Percentiles rank a stretch among this genome's conserved stretches.
These are phyloP conservation scores for Aureobasidium sp. DNA, from an alignment of 2,329 filamentous ascomycete genomes.

Conservation along the genomic window DNA sequence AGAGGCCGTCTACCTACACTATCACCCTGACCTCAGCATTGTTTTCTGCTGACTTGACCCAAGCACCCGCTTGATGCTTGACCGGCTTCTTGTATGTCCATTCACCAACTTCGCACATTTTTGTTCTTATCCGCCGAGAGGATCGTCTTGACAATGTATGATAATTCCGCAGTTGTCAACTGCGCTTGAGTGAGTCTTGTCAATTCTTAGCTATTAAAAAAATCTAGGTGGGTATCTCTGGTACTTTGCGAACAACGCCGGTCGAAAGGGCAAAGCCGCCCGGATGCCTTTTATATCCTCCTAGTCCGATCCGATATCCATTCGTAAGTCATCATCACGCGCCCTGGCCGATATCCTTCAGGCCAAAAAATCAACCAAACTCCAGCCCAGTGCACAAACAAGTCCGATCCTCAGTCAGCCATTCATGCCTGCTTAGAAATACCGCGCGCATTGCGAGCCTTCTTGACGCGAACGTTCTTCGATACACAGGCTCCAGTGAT, in stretches of 20 bases:
- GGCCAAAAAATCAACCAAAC: background rate
- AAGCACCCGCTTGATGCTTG: background rate
- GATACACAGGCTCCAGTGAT: constrained; percentile 13
- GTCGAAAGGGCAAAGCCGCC: background rate
- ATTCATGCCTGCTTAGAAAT: background rate
- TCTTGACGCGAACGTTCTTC: constrained; percentile 14
- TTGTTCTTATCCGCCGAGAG: background rate
- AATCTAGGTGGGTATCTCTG: background rate
- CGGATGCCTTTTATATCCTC: background rate
- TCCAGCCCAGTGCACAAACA: background rate
- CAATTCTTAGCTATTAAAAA: background rate
- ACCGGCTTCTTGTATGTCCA: background rate
- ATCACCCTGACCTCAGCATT: background rate
- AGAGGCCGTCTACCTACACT: background rate
- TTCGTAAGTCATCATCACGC: constrained; percentile 5
- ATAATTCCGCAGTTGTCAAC: background rate
- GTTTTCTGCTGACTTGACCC: too few relatives aligned
- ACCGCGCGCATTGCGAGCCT: background rate
- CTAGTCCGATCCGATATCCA: background rate
- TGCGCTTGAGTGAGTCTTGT: background rate
- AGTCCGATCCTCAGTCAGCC: background rate
- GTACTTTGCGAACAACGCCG: background rate
- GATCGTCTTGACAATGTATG: background rate
- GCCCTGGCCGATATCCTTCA: background rate
- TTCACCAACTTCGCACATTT: background rate